Evolutionary conservation across 345 rosid genomes (phyloP).

Genomic region (Hibiscus tridactylites): DNA sequence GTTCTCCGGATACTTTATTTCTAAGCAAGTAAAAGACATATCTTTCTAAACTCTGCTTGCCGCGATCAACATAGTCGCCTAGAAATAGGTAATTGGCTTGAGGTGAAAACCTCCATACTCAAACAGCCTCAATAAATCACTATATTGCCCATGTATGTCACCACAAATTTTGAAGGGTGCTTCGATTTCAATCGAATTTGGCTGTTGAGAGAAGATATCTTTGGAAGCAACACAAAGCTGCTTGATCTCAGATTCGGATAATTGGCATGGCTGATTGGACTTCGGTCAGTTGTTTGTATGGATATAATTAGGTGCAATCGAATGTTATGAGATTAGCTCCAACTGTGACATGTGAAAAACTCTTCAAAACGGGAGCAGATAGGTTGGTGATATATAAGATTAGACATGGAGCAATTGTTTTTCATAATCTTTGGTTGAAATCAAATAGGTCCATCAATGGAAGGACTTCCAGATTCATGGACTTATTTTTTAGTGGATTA

Average conservation of each 20-base stretch:
- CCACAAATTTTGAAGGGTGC: slow-evolving; percentile 98
- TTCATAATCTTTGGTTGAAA: not conserved
- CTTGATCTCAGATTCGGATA: slow-evolving; percentile 31
- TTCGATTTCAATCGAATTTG: slow-evolving; percentile 87
- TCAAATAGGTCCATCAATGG: not conserved
- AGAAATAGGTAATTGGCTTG: slow-evolving; percentile 74
- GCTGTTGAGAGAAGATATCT: slow-evolving; percentile 51
- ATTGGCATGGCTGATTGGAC: slow-evolving; percentile 83
- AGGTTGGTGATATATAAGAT: not conserved
- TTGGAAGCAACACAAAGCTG: slow-evolving; percentile 70
- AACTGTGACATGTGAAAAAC: no score
- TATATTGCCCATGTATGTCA: slow-evolving; percentile 92
- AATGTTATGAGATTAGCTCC: not conserved
- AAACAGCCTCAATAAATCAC: slow-evolving; percentile 81
- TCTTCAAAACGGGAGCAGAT: no score
- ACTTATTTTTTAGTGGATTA: not conserved
- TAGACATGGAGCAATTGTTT: not conserved
- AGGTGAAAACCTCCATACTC: slow-evolving; percentile 95
- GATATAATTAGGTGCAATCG: not conserved
- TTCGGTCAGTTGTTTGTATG: slow-evolving; percentile 27
- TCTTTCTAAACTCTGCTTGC: slow-evolving; percentile 88
- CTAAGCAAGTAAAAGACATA: slow-evolving; percentile 89
- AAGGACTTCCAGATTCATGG: not conserved
- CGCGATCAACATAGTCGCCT: slow-evolving; percentile 93
- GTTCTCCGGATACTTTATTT: slow-evolving; percentile 90